Evolutionary conservation across 1,139 yeast genomes (phyloP).

Genomic region (Candida albicans): DNA sequence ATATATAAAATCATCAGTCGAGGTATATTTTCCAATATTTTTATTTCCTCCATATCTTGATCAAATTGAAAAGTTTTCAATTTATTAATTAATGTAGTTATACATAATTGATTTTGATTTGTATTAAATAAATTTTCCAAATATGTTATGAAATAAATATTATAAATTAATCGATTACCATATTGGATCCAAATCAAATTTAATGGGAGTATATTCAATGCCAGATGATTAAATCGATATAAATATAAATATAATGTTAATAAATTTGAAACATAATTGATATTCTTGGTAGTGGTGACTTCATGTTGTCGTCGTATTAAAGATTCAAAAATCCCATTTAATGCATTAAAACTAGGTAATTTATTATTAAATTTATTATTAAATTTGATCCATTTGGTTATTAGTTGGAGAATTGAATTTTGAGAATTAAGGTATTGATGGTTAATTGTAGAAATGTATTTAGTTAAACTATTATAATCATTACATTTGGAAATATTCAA

Average conservation of each 20-base stretch:
- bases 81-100: background rate
- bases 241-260: conserved; percentile 3
- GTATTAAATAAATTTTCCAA: conserved; percentile 7
- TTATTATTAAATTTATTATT: background rate
- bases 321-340: background rate
- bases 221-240: conserved; percentile 2
- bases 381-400: background rate
- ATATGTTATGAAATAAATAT: conserved; percentile 5
- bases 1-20: background rate
- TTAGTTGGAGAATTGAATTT: background rate
- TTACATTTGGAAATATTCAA: no score
- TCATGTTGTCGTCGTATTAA: background rate
- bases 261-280: background rate
- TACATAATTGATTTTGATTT: conserved; percentile 1
- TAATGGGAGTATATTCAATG: conserved; percentile 3
- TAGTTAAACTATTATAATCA: no score
- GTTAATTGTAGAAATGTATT: no score
- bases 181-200: conserved; percentile 7
- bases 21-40: background rate
- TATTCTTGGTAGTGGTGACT: background rate
- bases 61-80: background rate
- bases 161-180: background rate
- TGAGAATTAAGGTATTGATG: background rate
- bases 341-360: background rate
- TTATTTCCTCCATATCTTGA: background rate